These are phyloP conservation scores for Canariomyces notabilis DNA, from an alignment of 2,329 filamentous ascomycete species.

Conservation along the genomic window DNA sequence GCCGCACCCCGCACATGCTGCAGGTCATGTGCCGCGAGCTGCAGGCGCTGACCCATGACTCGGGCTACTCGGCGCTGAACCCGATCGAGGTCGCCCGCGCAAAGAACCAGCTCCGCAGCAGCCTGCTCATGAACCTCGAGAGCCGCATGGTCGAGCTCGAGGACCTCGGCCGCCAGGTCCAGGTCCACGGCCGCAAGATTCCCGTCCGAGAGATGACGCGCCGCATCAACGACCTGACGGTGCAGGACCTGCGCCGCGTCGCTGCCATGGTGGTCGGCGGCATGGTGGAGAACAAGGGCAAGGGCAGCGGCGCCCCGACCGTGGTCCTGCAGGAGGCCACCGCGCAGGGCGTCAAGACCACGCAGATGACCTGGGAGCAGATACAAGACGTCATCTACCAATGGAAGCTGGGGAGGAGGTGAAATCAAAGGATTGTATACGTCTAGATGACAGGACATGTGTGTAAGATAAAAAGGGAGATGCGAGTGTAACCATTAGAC, in stretches of 20 bases:
- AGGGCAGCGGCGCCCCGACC: conserved; percentile 82
- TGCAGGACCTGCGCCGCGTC: conserved; percentile 75
- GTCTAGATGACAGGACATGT: neutral
- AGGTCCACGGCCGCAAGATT: conserved; percentile 91
- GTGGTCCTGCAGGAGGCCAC: conserved; percentile 92
- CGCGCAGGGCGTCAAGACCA: conserved; percentile 64
- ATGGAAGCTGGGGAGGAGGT: conserved; percentile 71
- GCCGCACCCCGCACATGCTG: conserved; percentile 75
- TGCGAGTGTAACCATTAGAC: neutral
- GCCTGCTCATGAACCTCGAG: conserved; percentile 94
- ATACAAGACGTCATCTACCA: conserved; percentile 80
- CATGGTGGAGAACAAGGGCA: conserved; percentile 65
- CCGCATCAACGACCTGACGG: conserved; percentile 75
- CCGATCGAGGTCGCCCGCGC: conserved; percentile 78
- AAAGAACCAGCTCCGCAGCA: conserved; percentile 92
- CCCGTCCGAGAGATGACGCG: conserved; percentile 90
- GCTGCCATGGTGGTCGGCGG: conserved; percentile 75
- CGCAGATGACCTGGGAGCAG: conserved; percentile 74
- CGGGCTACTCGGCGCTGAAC: conserved; percentile 67
- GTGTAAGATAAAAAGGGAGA: neutral
- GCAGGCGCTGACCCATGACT: conserved; percentile 68
- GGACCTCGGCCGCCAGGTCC: conserved; percentile 88
- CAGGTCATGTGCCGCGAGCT: conserved; percentile 94
- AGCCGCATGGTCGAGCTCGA: conserved; percentile 96
- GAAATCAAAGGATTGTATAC: conserved; percentile 8